Base-by-base conservation (phyloP, 2,329 filamentous ascomycete genomes). In the Alternaria arborescens region DNA sequence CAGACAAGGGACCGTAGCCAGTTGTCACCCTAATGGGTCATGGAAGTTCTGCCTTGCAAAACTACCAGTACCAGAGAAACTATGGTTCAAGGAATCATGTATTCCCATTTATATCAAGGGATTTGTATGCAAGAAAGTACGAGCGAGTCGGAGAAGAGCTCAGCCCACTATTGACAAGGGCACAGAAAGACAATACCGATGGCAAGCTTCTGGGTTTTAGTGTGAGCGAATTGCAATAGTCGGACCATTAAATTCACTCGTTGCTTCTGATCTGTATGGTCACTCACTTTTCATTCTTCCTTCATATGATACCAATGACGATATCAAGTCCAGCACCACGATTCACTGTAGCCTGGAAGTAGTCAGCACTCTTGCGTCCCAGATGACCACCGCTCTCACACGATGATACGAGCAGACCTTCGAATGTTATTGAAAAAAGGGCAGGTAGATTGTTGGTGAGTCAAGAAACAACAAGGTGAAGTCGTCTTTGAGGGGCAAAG, bases 381-480 rank as follows among this genome's bases (percentile, higher is more conserved):
- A 47, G n/a, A 10, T 24, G 20, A 34, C 16, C 42, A 36, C 8
- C 30, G 46, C 3, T 16, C 41, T 5, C n/a, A 24, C 10, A 22
- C 18, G 22, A 32, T 22, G 26, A 50, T n/a, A 22, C 22, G 32
- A 51, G 44, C 36, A 56, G 42, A 22, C 54, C 24, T 56, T 42
- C 44, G 24, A 16, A 5, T 28, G 8, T 26, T 41, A 22, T 42
- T 22, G 12, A 5, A 56, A 18, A 56, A 56, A 56, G 43, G 22
- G 26, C 10, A 26, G 16, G 26, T 42, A 11, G 14, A 42, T 34
- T 18, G 11, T 41, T 20, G 22, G 16, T 52, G 48, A 28, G 14
- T 18, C n/a, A 24, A 41, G 34, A 18, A 42, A 55, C n/a, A 24
- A 59, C 11, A 40, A 52, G 12, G 40, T 41, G 32, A 56, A 8